Evolutionary conservation across 1,139 yeast species (phyloP), one percentile per base, ranked within the genome.

Genomic region (Ogataea hybrid): DNA sequence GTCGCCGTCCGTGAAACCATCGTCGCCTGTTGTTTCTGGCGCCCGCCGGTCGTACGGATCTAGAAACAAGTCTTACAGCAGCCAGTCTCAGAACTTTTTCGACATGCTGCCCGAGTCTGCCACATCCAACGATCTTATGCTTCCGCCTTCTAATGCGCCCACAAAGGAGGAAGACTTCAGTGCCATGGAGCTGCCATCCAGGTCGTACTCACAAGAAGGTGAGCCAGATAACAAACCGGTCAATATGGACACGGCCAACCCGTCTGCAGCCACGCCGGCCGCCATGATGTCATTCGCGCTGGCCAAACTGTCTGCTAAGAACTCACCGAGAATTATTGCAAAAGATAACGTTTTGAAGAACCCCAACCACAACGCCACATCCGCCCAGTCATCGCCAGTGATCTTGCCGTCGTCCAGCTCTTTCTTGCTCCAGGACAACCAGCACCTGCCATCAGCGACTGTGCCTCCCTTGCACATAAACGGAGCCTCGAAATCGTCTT

Each of bases 311-410:
- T 27, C 50, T 8, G 28, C 41, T 12, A 47, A 40, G 25, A 44
- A 41, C 22, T 50, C 56, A 5, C 51, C 54, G n/a, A 21, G 43
- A 14, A 29, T 48, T n/a, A 23, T 34, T 10, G 42, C 54, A 11
- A 53, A 47, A n/a, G 58, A 59, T 29, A 56, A 46, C 34, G 61
- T 61, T 12, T 23, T 59, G n/a, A 41, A 48, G n/a, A 62, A 66
- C 47, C 58, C 59, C 39, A 51, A 63, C 49, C 62, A 54, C 57
- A 69, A 25, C 51, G 69, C 44, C 63, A 71, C 55, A 70, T 75
- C 65, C 69, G 78, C 35, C 51, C 57, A 57, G 14, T 60, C 65
- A 2, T 57, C 64, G 1, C 66, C 66, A 0, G 63, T 62, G n/a
- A 62, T 62, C 15, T 40, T 62, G 20, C 65, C 66, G 0, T 60